phyloP scores from a whole-genome alignment of 2,329 filamentous ascomycete genomes.

The Alternaria triticimaculans region DNA sequence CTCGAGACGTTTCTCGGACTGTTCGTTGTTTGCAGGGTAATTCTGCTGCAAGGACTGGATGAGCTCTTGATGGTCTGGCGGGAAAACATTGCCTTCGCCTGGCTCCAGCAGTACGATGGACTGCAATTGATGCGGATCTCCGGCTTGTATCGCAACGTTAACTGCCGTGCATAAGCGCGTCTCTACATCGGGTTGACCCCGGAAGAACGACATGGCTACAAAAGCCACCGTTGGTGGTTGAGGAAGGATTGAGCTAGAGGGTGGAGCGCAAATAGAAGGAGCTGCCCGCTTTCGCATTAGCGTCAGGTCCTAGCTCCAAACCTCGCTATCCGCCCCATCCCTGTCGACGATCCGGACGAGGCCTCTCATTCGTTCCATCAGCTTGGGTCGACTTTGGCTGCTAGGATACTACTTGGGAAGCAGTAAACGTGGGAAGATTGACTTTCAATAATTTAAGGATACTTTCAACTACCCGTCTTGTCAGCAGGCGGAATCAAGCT shows the following conservation, averaged over 20 bases:
- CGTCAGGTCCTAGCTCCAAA: conserved; percentile 11
- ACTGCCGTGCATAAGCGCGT: conserved; percentile 36
- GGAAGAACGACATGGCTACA: conserved; percentile 30
- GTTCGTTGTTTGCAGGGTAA: conserved; percentile 28
- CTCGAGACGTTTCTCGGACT: conserved; percentile 32
- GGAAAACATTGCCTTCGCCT: conserved; percentile 22
- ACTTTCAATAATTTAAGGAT: not conserved
- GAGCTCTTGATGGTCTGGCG: conserved; percentile 36
- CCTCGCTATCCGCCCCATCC: conserved; percentile 11
- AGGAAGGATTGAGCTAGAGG: conserved; percentile 12
- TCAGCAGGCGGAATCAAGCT: too few relatives aligned
- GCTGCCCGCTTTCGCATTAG: conserved; percentile 12
- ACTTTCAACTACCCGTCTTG: not conserved
- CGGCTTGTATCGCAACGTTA: conserved; percentile 34
- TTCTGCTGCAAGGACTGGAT: conserved; percentile 32
- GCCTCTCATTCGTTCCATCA: not conserved
- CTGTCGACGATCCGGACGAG: conserved; percentile 6
- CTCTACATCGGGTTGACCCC: conserved; percentile 32
- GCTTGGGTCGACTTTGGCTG: not conserved
- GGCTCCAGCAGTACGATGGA: conserved; percentile 42
- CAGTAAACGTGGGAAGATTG: not conserved
- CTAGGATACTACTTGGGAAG: not conserved
- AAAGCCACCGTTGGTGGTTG: conserved; percentile 13
- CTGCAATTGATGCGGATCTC: conserved; percentile 30
- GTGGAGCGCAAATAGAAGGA: conserved; percentile 12